These are phyloP conservation scores for Furcasterigmium furcatum DNA, from an alignment of 2,329 filamentous ascomycete genomes.

Conservation along the genomic window DNA sequence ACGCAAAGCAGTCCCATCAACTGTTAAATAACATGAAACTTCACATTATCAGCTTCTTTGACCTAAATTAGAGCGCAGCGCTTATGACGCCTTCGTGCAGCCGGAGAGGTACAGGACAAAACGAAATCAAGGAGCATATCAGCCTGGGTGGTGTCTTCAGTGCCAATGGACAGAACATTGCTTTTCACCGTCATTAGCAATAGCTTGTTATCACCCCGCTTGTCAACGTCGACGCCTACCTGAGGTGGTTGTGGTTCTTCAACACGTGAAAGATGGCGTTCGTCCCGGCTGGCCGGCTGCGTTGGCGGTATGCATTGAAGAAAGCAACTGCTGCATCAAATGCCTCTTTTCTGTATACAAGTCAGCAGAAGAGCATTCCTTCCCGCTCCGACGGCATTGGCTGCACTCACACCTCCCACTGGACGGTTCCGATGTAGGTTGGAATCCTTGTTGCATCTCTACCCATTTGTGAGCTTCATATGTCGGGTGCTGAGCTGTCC, in stretches of 20 bases:
- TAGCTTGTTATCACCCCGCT: not conserved
- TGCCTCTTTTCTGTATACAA: slow-evolving; percentile 5
- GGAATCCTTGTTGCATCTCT: slow-evolving; percentile 8
- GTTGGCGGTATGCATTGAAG: slow-evolving; percentile 9
- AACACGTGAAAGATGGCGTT: slow-evolving; percentile 10
- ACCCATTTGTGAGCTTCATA: too few species aligned
- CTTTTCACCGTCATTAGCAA: not conserved
- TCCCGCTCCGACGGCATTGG: too few species aligned
- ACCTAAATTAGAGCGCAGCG: not conserved
- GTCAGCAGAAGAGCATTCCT: not conserved
- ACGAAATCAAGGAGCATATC: slow-evolving; percentile 9
- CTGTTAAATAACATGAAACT: too few species aligned
- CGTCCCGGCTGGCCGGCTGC: slow-evolving; percentile 8
- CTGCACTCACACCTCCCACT: slow-evolving; percentile 13
- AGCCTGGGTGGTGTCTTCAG: slow-evolving; percentile 6
- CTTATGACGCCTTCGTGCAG: not conserved
- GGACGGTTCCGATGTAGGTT: slow-evolving; percentile 10
- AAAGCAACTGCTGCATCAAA: slow-evolving; percentile 9
- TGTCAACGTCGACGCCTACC: not conserved
- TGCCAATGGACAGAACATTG: slow-evolving; percentile 13
- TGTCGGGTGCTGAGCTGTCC: too few species aligned
- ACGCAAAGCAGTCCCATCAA: too few species aligned
- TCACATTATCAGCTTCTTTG: too few species aligned
- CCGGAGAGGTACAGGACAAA: not conserved
- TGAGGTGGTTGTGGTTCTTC: slow-evolving; percentile 12